Evolutionary conservation across 2,329 filamentous ascomycete species (phyloP).

Genomic region (Parastagonospora avenae): DNA sequence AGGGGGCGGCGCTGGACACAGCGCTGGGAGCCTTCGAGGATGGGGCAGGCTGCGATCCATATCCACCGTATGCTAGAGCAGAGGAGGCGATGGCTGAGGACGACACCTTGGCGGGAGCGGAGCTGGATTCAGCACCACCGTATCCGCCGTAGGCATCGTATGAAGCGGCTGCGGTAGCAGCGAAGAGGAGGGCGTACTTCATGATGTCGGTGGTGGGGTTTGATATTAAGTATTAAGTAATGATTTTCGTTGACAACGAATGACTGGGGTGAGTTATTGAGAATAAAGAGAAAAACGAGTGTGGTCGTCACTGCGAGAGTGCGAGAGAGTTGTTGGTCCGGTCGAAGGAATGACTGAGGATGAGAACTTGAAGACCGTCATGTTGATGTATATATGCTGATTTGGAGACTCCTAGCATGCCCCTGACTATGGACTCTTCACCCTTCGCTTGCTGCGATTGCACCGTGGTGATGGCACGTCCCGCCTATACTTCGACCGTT

Average conservation of each 20-base stretch:
- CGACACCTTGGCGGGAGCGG: slow-evolving; percentile 12
- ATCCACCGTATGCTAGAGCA: slow-evolving; percentile 20
- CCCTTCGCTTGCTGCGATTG: slow-evolving; percentile 8
- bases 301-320: slow-evolving; percentile 20
- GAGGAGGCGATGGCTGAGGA: slow-evolving; percentile 1
- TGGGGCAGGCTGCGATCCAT: slow-evolving; percentile 14
- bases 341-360: slow-evolving; percentile 23
- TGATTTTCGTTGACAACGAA: slow-evolving; percentile 21
- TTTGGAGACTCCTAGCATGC: slow-evolving; percentile 1
- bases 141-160: slow-evolving; percentile 25
- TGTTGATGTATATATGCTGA: slow-evolving; percentile 13
- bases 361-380: slow-evolving; percentile 8
- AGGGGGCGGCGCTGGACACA: slow-evolving; percentile 14
- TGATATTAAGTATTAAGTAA: slow-evolving; percentile 14
- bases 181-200: slow-evolving; percentile 35
- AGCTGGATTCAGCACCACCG: slow-evolving; percentile 11
- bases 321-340: slow-evolving; percentile 24
- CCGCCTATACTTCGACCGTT: slow-evolving; percentile 5
- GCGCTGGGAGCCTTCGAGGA: slow-evolving; percentile 11
- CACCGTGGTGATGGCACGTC: slow-evolving; percentile 5
- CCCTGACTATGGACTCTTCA: slow-evolving; percentile 14
- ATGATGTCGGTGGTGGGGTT: slow-evolving; percentile 14
- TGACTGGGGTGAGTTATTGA: slow-evolving; percentile 31
- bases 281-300: slow-evolving; percentile 14
- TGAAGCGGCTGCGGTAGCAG: slow-evolving; percentile 25